Base-by-base conservation (phyloP, 202 grass and related monocot genomes). In the Saccharum hybrid region DNA sequence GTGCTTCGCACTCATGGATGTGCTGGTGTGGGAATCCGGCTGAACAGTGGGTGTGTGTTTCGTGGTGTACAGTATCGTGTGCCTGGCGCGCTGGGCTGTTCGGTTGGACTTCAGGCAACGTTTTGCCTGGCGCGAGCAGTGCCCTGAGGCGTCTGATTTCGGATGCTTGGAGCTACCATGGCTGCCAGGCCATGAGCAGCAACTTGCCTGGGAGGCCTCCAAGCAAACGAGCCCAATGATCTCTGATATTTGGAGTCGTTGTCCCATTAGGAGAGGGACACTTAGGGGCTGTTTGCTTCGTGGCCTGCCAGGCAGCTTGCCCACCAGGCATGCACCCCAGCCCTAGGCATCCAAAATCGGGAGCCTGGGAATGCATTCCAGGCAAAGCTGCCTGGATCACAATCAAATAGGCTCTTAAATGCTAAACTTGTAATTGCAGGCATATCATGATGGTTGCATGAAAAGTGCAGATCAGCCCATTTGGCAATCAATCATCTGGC, bases 381-480 rank as follows among this genome's bases (percentile, higher is more conserved):
- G 16, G 49, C 49, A 52, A 52, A 18, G 16, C 18, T 19, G 51
- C 51, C 5, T 54, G 5, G 51, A 19, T 54, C 15, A 52, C 49
- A 52, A 18, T 16, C 15, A 54, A 19, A 54, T 19, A 54, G 51
- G 6, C 51, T 54, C 51, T 19, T 15, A 12, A 59, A 76, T 54
- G 39, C n/a, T n/a, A n/a, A n/a, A 42, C 34, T 43, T 74, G 16
- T 66, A 63, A 66, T 22, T 86, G 15, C 23, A 56, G 42, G 28
- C 40, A 69, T 40, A 62, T 21, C 37, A 40, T n/a, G 26, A 22
- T 70, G 45, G 63, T 12, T 51, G 66, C 26, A 57, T 81, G 46
- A 57, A 38, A 61, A 86, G 28, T 48, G 46, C 11, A 45, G 19
- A 40, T 37, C 60, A 59, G 7, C 48, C 61, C 23, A 49, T 37